Evolutionary conservation across 2,329 filamentous ascomycete species (phyloP).

Genomic region (Proliferodiscus dingleyae): DNA sequence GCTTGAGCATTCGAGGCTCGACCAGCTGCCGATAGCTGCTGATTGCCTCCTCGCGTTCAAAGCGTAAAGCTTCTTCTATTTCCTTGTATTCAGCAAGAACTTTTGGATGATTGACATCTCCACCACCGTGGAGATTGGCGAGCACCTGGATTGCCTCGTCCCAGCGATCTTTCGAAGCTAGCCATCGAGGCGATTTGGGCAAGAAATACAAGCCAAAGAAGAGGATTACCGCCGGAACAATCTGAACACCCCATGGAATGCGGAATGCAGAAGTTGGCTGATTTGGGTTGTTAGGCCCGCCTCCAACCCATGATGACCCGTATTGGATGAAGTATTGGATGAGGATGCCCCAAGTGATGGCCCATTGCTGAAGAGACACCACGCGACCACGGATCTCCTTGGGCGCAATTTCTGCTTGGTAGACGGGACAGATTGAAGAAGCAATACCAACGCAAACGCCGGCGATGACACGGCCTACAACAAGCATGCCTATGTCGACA

Average conservation of each 20-base stretch:
- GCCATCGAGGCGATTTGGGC: slow-evolving; percentile 63
- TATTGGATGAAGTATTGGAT: slow-evolving; percentile 66
- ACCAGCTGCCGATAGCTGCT: slow-evolving; percentile 68
- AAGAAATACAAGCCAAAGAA: slow-evolving; percentile 56
- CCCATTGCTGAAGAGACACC: slow-evolving; percentile 64
- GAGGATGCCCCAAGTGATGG: slow-evolving; percentile 65
- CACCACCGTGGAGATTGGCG: slow-evolving; percentile 52
- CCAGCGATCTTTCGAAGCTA: slow-evolving; percentile 63
- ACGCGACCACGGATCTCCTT: slow-evolving; percentile 54
- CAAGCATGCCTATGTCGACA: slow-evolving; percentile 64
- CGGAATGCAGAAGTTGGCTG: slow-evolving; percentile 52
- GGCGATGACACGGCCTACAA: slow-evolving; percentile 65
- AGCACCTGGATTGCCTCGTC: slow-evolving; percentile 58
- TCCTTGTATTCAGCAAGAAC: slow-evolving; percentile 61
- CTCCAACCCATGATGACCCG: slow-evolving; percentile 51
- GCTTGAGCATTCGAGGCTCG: slow-evolving; percentile 65
- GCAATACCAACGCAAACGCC: slow-evolving; percentile 71
- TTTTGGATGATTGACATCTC: slow-evolving; percentile 50
- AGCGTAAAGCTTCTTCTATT: slow-evolving; percentile 68
- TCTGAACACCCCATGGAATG: slow-evolving; percentile 58
- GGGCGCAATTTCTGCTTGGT: slow-evolving; percentile 61
- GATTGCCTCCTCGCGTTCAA: slow-evolving; percentile 66
- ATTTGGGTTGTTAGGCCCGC: slow-evolving; percentile 43
- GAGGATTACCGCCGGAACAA: slow-evolving; percentile 48
- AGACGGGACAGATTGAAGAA: slow-evolving; percentile 62